Evolutionary conservation across 2,329 filamentous ascomycete genomes (phyloP).

Genomic region (Ceratocystis cubensis): DNA sequence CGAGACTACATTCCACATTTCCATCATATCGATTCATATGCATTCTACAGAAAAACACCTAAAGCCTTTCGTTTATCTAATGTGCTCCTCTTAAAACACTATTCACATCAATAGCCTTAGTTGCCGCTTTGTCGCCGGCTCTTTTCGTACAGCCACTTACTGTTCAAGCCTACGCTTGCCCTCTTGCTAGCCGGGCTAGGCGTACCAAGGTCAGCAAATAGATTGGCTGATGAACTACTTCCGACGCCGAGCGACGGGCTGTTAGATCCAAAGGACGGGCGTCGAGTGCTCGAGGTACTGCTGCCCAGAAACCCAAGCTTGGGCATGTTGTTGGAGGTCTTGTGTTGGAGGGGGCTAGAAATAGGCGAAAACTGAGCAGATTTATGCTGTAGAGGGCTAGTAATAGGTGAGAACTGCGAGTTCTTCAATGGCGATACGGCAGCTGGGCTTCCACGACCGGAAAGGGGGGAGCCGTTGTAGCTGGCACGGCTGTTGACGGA

Average conservation of each 20-base stretch:
- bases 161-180: slow-evolving; percentile 68
- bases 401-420: slow-evolving; percentile 36
- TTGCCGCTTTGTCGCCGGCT: slow-evolving; percentile 45
- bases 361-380: slow-evolving; percentile 37
- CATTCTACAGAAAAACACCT: neutral
- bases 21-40: neutral
- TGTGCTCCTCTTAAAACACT: neutral
- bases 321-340: slow-evolving; percentile 31
- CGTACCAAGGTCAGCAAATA: slow-evolving; percentile 49
- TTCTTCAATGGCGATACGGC: slow-evolving; percentile 25
- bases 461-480: slow-evolving; percentile 46
- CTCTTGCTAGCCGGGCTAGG: slow-evolving; percentile 60
- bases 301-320: slow-evolving; percentile 12
- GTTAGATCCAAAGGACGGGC: slow-evolving; percentile 50
- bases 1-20: neutral
- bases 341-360: slow-evolving; percentile 29
- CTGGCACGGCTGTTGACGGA: slow-evolving; percentile 50
- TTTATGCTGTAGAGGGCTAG: slow-evolving; percentile 54
- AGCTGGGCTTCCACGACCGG: slow-evolving; percentile 41
- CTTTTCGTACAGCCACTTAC: slow-evolving; percentile 89
- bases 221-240: slow-evolving; percentile 34
- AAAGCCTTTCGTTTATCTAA: neutral
- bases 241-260: slow-evolving; percentile 36
- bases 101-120: slow-evolving; percentile 29
- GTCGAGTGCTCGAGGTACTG: slow-evolving; percentile 24